Conservation (phyloP, 1,139 yeast genomes). For the Debaryomyces robertsiae region DNA sequence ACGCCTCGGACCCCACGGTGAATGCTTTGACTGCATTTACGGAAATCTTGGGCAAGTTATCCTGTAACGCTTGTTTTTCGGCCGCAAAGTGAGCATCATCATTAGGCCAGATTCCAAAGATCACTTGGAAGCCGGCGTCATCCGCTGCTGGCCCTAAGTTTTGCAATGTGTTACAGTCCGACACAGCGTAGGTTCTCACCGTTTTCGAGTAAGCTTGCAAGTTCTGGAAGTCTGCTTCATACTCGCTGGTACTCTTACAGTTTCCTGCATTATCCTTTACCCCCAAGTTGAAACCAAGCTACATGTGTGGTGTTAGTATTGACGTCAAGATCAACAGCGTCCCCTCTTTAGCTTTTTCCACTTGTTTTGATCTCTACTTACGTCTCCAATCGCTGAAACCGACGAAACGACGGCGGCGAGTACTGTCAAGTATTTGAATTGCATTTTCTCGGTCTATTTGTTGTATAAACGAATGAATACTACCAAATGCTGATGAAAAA, state of each 20-base stretch:
- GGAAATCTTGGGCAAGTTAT: constrained; percentile 72
- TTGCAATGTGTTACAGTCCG: constrained; percentile 85
- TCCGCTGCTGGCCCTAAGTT: constrained; percentile 86
- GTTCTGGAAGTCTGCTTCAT: constrained; percentile 59
- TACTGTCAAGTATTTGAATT: constrained; percentile 41
- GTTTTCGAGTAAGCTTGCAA: constrained; percentile 58
- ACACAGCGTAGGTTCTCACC: constrained; percentile 81
- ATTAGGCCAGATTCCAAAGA: constrained; percentile 90
- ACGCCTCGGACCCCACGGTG: constrained; percentile 89
- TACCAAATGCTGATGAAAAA: constrained; percentile 9
- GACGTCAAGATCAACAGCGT: background rate
- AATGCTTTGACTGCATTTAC: constrained; percentile 68
- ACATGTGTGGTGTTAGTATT: constrained; percentile 25
- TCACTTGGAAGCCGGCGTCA: constrained; percentile 66
- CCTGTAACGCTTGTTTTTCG: constrained; percentile 68
- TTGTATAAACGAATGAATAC: constrained; percentile 17
- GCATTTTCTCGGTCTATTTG: constrained; percentile 28
- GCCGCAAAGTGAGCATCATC: constrained; percentile 71
- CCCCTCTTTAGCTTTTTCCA: background rate
- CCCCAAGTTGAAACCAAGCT: constrained; percentile 80
- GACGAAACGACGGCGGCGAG: constrained; percentile 41
- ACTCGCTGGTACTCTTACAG: constrained; percentile 74
- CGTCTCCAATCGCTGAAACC: constrained; percentile 47
- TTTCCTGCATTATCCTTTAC: constrained; percentile 67
- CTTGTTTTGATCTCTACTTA: no score